Evolutionary conservation across 1,284 basidiomycete species (phyloP), one percentile per base, ranked within the genome.

Genomic region (Trametes hirsuta): DNA sequence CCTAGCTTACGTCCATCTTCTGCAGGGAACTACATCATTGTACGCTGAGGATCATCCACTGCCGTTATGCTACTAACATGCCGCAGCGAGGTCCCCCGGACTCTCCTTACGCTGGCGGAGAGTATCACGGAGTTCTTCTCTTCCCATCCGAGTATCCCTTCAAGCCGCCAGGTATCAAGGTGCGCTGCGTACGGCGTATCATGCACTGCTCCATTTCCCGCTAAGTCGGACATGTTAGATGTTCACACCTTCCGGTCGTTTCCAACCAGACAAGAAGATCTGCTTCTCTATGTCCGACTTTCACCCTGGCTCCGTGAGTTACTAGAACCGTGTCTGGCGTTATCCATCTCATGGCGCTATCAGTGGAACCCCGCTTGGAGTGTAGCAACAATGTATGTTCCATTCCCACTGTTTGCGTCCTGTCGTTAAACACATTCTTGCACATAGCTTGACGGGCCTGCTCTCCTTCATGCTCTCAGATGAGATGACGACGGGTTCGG

Each of bases 241-340:
- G 91, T 86, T 93, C 72, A 98, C 95, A 21, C 95, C 95, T 0
- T 95, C 93, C 14, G 95, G 95, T 11, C 87, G 95, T 53, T 98
- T 98, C 75, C 88, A 94, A 68, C 90, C 93, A 30, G 93, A 96
- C 78, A 89, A 89, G 77, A 96, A 95, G 83, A 98, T 98, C 66
- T 97, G 94, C 73, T 95, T 95, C 77, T 95, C 93, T 40, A 96
- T 96, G 94, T 95, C 94, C 3, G 93, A 95, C 72, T 98, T 94
- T 73, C 93, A 95, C 69, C 93, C 94, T 1, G 92, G 92, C 65
- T 86, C 90, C 54, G 94, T 95, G 69, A 76, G 92, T 84, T n/a
- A 12, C 5, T 5, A 6, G 1, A 15, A 2, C 6, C 21, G 11
- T 37, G 12, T 35, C 25, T 8, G 18, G 30, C 39, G 8, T 6